Base-by-base conservation (phyloP, 2,329 filamentous ascomycete species). In the Colletotrichum spaethianum region DNA sequence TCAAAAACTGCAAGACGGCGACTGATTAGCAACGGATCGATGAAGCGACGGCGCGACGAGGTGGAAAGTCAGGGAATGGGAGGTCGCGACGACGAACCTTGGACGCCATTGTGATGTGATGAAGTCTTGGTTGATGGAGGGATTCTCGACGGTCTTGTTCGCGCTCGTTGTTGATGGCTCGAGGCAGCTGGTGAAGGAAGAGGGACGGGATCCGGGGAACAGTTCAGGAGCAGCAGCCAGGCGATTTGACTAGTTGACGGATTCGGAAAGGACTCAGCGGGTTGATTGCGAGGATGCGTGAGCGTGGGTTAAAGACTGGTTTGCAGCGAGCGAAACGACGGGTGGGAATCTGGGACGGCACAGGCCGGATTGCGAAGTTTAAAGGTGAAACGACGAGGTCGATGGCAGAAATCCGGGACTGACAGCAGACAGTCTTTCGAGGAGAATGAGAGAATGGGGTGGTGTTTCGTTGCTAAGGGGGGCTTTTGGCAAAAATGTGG, bases 1-100 rank as follows among this genome's bases (percentile, higher is more conserved):
- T 89, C 82, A 96, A 86, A 82, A 95, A 96, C 93, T 96, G 80
- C 52, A 62, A 71, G 48, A 44, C 40, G 44, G 59, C 50, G 48
- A 64, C n/a, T 56, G 67, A 73, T 78, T 57, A 79, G 77, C 72
- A 68, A 74, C 26, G 12, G 59, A 55, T 63, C 28, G 42, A 36
- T 56, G 36, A 9, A 46, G 46, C 42, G 55, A 42, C 12, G 50
- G 36, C 23, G 53, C 44, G 62, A 55, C 61, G 56, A 52, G 33
- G 46, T 46, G 31, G 50, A 11, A 42, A 23, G 14, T n/a, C 23
- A 44, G 48, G 53, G 12, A 50, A 56, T 4, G 44, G 57, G 7
- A 50, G 5, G 57, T 16, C n/a, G 59, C 55, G 46, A 62, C 67
- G 57, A 40, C 38, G 68, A 78, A 83, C 82, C 79, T 83, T 83